Evolutionary conservation across 345 rosid genomes (phyloP).

Genomic region (Diplotaxis tenuifolia): DNA sequence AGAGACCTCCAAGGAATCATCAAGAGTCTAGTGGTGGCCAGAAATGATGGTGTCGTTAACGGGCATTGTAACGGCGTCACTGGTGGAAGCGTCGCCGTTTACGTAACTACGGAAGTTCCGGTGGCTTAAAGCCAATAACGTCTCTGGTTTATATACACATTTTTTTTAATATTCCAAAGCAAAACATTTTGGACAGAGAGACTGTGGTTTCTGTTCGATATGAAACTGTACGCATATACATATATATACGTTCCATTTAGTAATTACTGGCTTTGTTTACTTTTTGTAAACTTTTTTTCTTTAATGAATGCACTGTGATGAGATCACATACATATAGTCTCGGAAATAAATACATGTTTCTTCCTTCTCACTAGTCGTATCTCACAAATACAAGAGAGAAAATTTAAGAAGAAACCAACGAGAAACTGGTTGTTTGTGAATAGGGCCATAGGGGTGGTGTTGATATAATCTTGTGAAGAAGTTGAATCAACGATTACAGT

Average conservation of each 20-base stretch:
- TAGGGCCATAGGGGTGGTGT: too few species aligned
- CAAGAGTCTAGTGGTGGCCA: constrained; percentile 29
- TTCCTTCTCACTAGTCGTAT: neutral
- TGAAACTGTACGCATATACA: constrained; percentile 6
- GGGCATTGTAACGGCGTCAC: constrained; percentile 30
- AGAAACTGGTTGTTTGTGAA: neutral
- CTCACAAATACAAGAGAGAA: neutral
- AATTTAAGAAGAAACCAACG: neutral
- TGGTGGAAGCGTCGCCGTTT: constrained; percentile 29
- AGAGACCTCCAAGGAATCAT: constrained; percentile 51
- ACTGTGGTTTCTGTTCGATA: neutral
- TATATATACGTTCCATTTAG: neutral
- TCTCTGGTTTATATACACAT: neutral
- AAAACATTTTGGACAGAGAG: neutral
- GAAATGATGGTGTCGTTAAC: constrained; percentile 4
- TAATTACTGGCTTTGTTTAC: neutral
- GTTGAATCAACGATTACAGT: neutral
- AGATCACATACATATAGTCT: neutral
- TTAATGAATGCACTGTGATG: neutral
- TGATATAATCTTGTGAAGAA: neutral
- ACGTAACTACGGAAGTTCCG: neutral
- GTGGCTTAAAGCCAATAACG: neutral
- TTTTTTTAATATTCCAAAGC: neutral
- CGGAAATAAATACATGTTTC: neutral
- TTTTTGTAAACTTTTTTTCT: neutral